Evolutionary conservation across 2,329 filamentous ascomycete species (phyloP).

Genomic region (Aspergillaceae sp.): DNA sequence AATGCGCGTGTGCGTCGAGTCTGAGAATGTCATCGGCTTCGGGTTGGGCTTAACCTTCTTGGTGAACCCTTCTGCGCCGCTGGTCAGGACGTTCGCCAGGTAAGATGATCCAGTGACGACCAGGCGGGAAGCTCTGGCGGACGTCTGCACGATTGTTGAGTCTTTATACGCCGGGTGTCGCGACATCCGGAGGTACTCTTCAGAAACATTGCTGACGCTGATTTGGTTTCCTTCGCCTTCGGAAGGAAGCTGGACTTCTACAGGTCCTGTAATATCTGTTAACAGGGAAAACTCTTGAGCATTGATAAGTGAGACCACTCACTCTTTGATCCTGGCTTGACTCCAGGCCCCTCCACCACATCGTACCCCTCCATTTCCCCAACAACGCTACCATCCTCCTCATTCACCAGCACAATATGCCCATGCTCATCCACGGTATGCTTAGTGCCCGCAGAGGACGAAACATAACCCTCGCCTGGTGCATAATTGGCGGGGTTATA

Average conservation of each 20-base stretch:
- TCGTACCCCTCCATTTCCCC: slow-evolving; percentile 82
- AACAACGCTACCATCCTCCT: slow-evolving; percentile 91
- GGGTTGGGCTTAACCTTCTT: slow-evolving; percentile 66
- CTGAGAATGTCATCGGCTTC: slow-evolving; percentile 80
- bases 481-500: slow-evolving; percentile 80
- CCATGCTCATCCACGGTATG: slow-evolving; percentile 43
- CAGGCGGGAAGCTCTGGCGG: slow-evolving; percentile 77
- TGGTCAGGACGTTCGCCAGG: slow-evolving; percentile 67
- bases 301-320: slow-evolving; percentile 21
- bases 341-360: slow-evolving; percentile 63
- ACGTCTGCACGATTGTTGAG: slow-evolving; percentile 76
- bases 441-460: slow-evolving; percentile 20
- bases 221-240: slow-evolving; percentile 42
- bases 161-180: slow-evolving; percentile 87
- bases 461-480: slow-evolving; percentile 68
- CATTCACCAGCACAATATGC: slow-evolving; percentile 85
- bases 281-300: slow-evolving; percentile 6
- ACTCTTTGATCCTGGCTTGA: slow-evolving; percentile 90
- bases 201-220: slow-evolving; percentile 40
- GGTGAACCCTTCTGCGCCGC: slow-evolving; percentile 70
- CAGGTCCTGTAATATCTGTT: slow-evolving; percentile 29
- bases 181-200: slow-evolving; percentile 62
- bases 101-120: slow-evolving; percentile 81
- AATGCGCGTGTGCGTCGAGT: slow-evolving; percentile 73
- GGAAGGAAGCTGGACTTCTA: slow-evolving; percentile 40